Conservation (phyloP, 768 basidiomycete genomes). For the Fomitopsis serialis region DNA sequence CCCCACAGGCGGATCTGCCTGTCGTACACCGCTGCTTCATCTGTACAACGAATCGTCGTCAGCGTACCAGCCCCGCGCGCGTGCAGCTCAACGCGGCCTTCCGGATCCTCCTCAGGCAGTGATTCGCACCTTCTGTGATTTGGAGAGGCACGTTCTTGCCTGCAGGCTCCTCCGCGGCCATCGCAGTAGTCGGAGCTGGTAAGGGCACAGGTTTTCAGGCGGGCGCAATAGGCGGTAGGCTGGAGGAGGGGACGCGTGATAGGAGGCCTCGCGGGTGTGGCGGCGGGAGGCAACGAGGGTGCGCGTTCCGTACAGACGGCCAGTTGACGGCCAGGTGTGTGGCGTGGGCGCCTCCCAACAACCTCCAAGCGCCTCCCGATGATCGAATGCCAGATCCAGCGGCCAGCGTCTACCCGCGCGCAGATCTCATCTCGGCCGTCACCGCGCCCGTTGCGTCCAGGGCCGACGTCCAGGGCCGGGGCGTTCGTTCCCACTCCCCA, state of each 20-base stretch:
- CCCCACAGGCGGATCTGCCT: constrained; percentile 98
- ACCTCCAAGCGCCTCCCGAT: neutral
- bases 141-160: constrained; percentile 35
- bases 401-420: neutral
- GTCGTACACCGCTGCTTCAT: constrained; percentile 86
- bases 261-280: neutral
- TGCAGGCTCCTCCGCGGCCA: constrained; percentile 23
- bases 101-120: neutral
- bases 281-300: neutral
- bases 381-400: neutral
- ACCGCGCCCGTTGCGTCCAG: neutral
- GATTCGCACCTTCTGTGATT: constrained; percentile 56
- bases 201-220: too few species aligned
- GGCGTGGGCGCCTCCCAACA: too few species aligned
- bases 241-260: neutral
- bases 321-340: too few species aligned
- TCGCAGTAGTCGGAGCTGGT: neutral
- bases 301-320: neutral
- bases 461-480: too few species aligned
- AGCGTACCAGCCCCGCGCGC: neutral
- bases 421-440: neutral
- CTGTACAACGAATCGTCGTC: constrained; percentile 21
- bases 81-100: neutral
- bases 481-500: too few species aligned
- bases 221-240: too few species aligned